Conservation (phyloP, 192 early-diverging fungal genomes). For the Coemansia sp. region DNA sequence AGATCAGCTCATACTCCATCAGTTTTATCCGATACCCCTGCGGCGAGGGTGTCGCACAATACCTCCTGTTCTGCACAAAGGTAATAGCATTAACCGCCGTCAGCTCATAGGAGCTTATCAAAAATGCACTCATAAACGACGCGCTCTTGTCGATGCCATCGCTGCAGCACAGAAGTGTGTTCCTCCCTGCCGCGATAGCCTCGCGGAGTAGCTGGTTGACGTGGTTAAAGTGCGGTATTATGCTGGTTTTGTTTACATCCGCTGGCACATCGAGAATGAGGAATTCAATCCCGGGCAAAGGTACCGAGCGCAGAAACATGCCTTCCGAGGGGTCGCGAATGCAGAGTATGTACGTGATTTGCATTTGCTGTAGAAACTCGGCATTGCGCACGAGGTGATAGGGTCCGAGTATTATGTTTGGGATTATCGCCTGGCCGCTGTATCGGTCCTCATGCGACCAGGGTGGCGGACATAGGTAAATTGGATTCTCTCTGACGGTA, state of each 20-base stretch:
- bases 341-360: slow-evolving; percentile 77
- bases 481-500: slow-evolving; percentile 16
- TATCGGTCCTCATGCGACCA: slow-evolving; percentile 49
- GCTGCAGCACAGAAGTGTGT: slow-evolving; percentile 68
- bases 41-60: slow-evolving; percentile 62
- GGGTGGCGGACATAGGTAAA: slow-evolving; percentile 24
- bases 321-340: slow-evolving; percentile 71
- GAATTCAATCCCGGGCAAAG: slow-evolving; percentile 61
- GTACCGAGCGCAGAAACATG: slow-evolving; percentile 55
- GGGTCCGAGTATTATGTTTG: slow-evolving; percentile 72
- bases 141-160: slow-evolving; percentile 84
- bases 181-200: slow-evolving; percentile 44
- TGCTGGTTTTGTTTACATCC: slow-evolving; percentile 67
- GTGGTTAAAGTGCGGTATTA: slow-evolving; percentile 75
- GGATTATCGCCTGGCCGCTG: slow-evolving; percentile 37
- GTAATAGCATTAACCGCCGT: slow-evolving; percentile 70
- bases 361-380: slow-evolving; percentile 53
- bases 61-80: slow-evolving; percentile 81
- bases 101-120: slow-evolving; percentile 74
- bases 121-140: slow-evolving; percentile 83
- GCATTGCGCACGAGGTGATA: slow-evolving; percentile 66
- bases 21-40: slow-evolving; percentile 47
- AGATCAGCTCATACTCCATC: slow-evolving; percentile 47
- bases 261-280: slow-evolving; percentile 75
- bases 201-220: slow-evolving; percentile 61